Conservation (phyloP, 2,329 filamentous ascomycete genomes). For the Fusarium pseudonygamai region DNA sequence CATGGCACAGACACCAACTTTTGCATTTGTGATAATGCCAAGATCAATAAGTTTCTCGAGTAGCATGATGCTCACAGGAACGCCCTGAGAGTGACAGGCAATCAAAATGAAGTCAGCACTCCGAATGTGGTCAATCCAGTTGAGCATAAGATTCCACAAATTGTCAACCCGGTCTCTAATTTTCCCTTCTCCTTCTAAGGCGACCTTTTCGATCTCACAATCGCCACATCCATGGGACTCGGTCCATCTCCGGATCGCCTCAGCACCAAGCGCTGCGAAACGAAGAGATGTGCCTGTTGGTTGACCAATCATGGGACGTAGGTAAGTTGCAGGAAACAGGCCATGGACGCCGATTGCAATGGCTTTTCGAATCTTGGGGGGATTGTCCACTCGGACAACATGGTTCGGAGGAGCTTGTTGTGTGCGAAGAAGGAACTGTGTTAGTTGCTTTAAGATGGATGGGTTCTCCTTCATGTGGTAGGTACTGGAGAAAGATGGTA, state of each 20-base stretch:
- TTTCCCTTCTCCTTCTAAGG: conserved; percentile 92
- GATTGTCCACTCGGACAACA: conserved; percentile 74
- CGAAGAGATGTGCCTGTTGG: conserved; percentile 95
- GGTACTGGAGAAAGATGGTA: conserved; percentile 75
- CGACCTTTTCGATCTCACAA: conserved; percentile 89
- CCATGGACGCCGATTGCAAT: conserved; percentile 95
- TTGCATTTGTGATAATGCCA: conserved; percentile 79
- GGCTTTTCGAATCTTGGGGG: conserved; percentile 81
- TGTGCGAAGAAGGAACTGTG: conserved; percentile 65
- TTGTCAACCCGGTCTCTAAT: conserved; percentile 90
- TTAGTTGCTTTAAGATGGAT: conserved; percentile 74
- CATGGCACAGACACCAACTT: conserved; percentile 87
- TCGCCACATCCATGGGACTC: conserved; percentile 76
- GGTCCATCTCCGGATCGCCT: conserved; percentile 85
- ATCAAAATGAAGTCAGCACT: conserved; percentile 89
- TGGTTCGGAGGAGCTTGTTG: conserved; percentile 71
- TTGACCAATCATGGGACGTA: conserved; percentile 92
- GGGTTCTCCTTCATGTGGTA: conserved; percentile 74
- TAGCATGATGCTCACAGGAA: conserved; percentile 92
- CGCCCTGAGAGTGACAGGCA: conserved; percentile 95
- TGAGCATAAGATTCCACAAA: conserved; percentile 91
- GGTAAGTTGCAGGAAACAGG: conserved; percentile 85
- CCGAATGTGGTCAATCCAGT: conserved; percentile 92
- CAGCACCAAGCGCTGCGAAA: conserved; percentile 87
- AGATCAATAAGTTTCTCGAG: conserved; percentile 92